A percentile compares a stretch with the other conserved stretches of the same genome.
Evolutionary conservation across 2,329 filamentous ascomycete genomes (phyloP).

Genomic region (Acrocalymma vagum): DNA sequence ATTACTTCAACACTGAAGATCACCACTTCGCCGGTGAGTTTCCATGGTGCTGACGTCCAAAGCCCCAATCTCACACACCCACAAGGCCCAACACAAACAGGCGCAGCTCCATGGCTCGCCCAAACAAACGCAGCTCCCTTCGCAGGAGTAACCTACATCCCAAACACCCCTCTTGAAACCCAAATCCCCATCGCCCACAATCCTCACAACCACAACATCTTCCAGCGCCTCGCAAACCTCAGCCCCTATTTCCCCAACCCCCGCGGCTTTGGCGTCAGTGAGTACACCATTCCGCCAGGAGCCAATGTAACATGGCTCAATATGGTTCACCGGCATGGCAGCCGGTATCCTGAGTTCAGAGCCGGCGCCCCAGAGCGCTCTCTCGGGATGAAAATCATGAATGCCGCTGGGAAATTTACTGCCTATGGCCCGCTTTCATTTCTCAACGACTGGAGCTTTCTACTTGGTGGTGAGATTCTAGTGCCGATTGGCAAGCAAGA

Average conservation of each 20-base stretch:
- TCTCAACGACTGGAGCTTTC: slow-evolving; percentile 73
- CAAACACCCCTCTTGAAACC: slow-evolving; percentile 76
- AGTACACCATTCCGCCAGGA: slow-evolving; percentile 72
- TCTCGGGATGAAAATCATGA: slow-evolving; percentile 64
- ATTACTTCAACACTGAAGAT: slow-evolving; percentile 44
- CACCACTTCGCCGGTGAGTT: slow-evolving; percentile 36
- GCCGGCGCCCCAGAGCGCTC: slow-evolving; percentile 64
- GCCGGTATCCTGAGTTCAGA: slow-evolving; percentile 72
- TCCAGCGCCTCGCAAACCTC: slow-evolving; percentile 73
- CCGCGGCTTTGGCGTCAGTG: slow-evolving; percentile 74
- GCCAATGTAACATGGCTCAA: slow-evolving; percentile 75
- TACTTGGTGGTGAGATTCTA: slow-evolving; percentile 75
- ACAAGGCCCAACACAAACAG: slow-evolving; percentile 73
- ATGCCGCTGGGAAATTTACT: slow-evolving; percentile 62
- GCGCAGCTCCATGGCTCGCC: slow-evolving; percentile 73
- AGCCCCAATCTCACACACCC: slow-evolving; percentile 8
- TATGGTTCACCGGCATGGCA: slow-evolving; percentile 78
- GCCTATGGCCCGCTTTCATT: slow-evolving; percentile 70
- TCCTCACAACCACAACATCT: slow-evolving; percentile 69
- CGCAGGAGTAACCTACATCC: slow-evolving; percentile 67
- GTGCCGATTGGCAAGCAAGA: slow-evolving; percentile 78
- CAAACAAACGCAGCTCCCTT: slow-evolving; percentile 75
- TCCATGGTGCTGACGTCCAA: not conserved
- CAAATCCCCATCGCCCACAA: slow-evolving; percentile 71
- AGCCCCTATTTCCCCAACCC: slow-evolving; percentile 75